phyloP scores from a whole-genome alignment of 2,329 filamentous ascomycete species.

The Graphilbum fragrans region DNA sequence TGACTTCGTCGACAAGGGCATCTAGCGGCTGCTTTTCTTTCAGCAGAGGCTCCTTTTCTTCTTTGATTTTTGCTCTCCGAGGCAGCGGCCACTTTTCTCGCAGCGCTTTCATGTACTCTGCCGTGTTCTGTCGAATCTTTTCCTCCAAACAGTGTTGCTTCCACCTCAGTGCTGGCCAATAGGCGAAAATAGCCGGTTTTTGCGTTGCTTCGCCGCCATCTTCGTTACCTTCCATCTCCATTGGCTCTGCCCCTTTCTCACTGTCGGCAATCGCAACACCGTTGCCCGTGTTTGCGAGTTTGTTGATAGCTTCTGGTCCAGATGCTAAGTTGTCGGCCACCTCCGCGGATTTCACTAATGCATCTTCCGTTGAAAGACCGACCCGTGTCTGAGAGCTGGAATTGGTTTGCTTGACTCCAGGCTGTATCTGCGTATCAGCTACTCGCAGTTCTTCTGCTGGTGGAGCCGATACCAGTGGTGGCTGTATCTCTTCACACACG shows the following conservation, averaged over 20 bases:
- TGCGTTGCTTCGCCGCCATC: constrained; percentile 3
- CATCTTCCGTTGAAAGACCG: not conserved
- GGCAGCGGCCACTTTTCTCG: constrained; percentile 32
- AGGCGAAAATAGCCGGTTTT: constrained; percentile 4
- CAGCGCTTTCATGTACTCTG: constrained; percentile 34
- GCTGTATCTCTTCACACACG: not conserved
- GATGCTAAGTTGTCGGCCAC: no score
- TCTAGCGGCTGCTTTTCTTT: constrained; percentile 32
- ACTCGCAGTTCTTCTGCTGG: not conserved
- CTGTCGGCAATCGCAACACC: no score
- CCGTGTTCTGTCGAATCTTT: constrained; percentile 32
- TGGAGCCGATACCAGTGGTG: constrained; percentile 1
- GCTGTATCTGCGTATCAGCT: constrained; percentile 3
- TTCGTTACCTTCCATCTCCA: not conserved
- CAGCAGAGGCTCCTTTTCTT: constrained; percentile 33
- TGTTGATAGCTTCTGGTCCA: no score
- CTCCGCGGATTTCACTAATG: not conserved
- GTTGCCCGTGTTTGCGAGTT: no score
- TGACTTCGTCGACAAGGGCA: constrained; percentile 26
- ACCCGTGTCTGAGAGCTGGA: constrained; percentile 1
- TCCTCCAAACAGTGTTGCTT: constrained; percentile 26
- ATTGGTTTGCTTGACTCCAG: not conserved
- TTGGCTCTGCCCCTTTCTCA: not conserved
- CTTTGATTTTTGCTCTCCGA: constrained; percentile 32
- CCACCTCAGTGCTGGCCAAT: constrained; percentile 10